A percentile compares a stretch with the other conserved stretches of the same genome.
Conservation (phyloP, 495 filamentous ascomycete species). For the Amniculicola lignicola region DNA sequence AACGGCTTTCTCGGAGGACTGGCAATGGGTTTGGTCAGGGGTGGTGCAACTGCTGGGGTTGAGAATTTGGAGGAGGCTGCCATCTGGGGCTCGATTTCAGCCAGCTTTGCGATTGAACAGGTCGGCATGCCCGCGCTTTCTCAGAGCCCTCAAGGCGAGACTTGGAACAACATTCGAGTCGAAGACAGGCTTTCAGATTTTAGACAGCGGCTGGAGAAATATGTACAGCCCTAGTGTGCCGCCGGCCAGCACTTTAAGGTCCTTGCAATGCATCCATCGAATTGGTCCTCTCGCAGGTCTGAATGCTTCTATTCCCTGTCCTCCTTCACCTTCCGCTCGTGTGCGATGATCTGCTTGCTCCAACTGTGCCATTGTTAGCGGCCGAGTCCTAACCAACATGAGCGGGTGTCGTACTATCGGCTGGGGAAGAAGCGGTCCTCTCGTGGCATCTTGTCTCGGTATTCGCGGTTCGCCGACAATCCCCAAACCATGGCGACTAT, state of each 20-base stretch:
- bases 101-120: conserved; percentile 93
- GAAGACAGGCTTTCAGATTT: conserved; percentile 42
- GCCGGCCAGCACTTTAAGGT: conserved; percentile 26
- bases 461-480: conserved; percentile 78
- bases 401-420: conserved; percentile 69
- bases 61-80: conserved; percentile 64
- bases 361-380: conserved; percentile 58
- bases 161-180: conserved; percentile 70
- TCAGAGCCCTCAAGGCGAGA: conserved; percentile 57
- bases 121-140: conserved; percentile 71
- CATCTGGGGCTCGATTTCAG: conserved; percentile 76
- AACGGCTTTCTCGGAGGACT: conserved; percentile 88
- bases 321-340: conserved; percentile 69
- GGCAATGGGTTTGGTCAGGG: conserved; percentile 67
- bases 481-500: conserved; percentile 72
- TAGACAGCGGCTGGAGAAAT: conserved; percentile 50
- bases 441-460: conserved; percentile 81
- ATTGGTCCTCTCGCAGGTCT: neutral
- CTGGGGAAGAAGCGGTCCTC: conserved; percentile 86
- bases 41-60: conserved; percentile 34
- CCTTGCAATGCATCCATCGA: conserved; percentile 8
- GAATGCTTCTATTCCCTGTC: conserved; percentile 27
- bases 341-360: conserved; percentile 86
- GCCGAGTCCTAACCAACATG: neutral
- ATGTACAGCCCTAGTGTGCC: conserved; percentile 41